phyloP scores from a whole-genome alignment of 371 early-diverging fungal species.

The Apophysomyces variabilis region DNA sequence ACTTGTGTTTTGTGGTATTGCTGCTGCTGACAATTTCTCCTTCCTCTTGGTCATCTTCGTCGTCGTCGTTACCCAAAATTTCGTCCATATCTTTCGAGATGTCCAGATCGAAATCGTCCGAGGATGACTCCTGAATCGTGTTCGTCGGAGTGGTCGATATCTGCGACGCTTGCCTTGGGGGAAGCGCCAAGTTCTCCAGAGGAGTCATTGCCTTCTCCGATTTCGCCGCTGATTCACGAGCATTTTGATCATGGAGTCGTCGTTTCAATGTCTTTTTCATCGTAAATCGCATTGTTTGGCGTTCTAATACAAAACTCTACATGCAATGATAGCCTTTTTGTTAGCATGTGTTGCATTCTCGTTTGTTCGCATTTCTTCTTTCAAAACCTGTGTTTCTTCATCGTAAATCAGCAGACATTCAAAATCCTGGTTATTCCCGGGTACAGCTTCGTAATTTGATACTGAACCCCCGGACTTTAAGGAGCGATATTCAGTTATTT shows the following conservation, averaged over 20 bases:
- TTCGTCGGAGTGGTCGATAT: neutral
- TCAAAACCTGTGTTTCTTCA: conserved; percentile 7
- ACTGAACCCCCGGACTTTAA: neutral
- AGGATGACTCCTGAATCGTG: neutral
- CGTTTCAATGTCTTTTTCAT: conserved; percentile 8
- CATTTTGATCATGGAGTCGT: neutral
- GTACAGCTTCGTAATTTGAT: neutral
- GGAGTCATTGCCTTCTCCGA: neutral
- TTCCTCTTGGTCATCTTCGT: conserved; percentile 3
- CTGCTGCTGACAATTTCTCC: neutral
- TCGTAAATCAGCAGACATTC: conserved; percentile 3
- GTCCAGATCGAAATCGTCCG: conserved; percentile 6
- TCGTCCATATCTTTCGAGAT: conserved; percentile 6
- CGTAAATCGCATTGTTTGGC: neutral
- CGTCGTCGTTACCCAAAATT: neutral
- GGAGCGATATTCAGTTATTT: neutral
- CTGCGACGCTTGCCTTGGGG: neutral
- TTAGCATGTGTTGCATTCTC: neutral
- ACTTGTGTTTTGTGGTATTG: neutral
- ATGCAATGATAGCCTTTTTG: neutral
- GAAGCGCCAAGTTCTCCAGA: neutral
- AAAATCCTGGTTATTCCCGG: neutral
- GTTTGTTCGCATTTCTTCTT: too few relatives aligned
- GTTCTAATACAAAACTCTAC: conserved; percentile 3
- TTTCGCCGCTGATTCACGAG: neutral